phyloP scores from a whole-genome alignment of 1,139 yeast species.

The Spathaspora jeffriesii region DNA sequence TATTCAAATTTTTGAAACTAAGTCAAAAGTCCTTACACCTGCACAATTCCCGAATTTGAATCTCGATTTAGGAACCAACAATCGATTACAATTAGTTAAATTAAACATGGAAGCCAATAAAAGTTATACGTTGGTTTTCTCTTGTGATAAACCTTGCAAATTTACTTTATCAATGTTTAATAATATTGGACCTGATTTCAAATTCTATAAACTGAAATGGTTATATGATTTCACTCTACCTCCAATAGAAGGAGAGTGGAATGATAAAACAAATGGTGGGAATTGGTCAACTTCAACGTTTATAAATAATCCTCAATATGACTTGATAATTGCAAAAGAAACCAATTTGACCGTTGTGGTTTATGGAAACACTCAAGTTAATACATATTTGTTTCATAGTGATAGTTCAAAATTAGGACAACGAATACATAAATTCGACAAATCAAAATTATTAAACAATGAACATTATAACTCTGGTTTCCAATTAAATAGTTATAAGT shows the following conservation, averaged over 20 bases:
- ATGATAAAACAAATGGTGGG: slow-evolving; percentile 51
- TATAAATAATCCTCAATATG: slow-evolving; percentile 65
- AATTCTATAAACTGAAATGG: slow-evolving; percentile 24
- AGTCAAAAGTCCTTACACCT: slow-evolving; percentile 24
- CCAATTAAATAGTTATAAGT: slow-evolving; percentile 17
- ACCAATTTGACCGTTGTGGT: slow-evolving; percentile 24
- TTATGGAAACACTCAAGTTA: slow-evolving; percentile 19
- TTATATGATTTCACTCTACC: slow-evolving; percentile 19
- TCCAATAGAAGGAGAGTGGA: slow-evolving; percentile 49
- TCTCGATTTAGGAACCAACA: slow-evolving; percentile 26
- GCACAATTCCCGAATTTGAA: slow-evolving; percentile 26
- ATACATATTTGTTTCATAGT: slow-evolving; percentile 44
- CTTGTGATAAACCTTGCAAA: slow-evolving; percentile 22
- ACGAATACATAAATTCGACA: slow-evolving; percentile 27
- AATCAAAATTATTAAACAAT: slow-evolving; percentile 25
- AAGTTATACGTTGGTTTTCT: slow-evolving; percentile 25
- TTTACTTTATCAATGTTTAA: slow-evolving; percentile 42
- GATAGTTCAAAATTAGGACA: slow-evolving; percentile 16
- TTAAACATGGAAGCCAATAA: slow-evolving; percentile 22
- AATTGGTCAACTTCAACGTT: slow-evolving; percentile 52
- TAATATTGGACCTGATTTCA: slow-evolving; percentile 20
- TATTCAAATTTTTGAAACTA: slow-evolving; percentile 29
- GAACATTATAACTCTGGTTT: slow-evolving; percentile 24
- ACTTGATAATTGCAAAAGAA: slow-evolving; percentile 21
- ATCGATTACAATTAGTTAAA: slow-evolving; percentile 25